Percentiles rank a stretch among this genome's conserved stretches.
phyloP scores from a whole-genome alignment of 148 eudicot species.

The Arbutus unedo region DNA sequence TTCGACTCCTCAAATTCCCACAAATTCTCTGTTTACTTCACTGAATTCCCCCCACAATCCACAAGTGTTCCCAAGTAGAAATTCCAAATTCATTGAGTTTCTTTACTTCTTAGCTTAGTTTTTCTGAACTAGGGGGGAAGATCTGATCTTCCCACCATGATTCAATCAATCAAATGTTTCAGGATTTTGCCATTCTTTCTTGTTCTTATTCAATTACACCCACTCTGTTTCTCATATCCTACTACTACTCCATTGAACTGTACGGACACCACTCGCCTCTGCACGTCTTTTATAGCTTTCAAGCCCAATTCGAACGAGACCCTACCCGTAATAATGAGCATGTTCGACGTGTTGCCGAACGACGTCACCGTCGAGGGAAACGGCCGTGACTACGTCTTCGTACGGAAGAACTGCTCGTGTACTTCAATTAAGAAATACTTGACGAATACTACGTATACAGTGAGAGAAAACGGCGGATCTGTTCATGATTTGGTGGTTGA shows the following conservation, averaged over 20 bases:
- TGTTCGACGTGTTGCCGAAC: conserved; percentile 71
- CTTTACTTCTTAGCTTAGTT: background rate
- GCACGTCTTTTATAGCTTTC: conserved; percentile 74
- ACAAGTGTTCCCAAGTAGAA: background rate
- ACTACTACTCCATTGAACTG: conserved; percentile 53
- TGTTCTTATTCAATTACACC: conserved; percentile 7
- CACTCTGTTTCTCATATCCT: conserved; percentile 26
- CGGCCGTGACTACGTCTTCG: conserved; percentile 51
- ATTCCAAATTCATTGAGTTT: background rate
- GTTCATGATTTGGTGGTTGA: conserved; percentile 58
- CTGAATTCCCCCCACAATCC: background rate
- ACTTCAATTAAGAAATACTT: conserved; percentile 42
- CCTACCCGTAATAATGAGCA: conserved; percentile 58
- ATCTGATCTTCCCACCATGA: conserved; percentile 14
- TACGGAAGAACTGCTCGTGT: conserved; percentile 87
- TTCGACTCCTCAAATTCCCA: background rate
- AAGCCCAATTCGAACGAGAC: conserved; percentile 50
- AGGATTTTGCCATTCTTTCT: background rate
- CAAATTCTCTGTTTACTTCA: background rate
- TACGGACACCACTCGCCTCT: conserved; percentile 62
- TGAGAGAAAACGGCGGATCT: conserved; percentile 52
- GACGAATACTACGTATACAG: conserved; percentile 70
- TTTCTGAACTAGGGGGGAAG: background rate
- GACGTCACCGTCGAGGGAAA: conserved; percentile 67
- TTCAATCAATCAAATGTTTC: background rate